Base-by-base conservation (phyloP, 2,329 filamentous ascomycete genomes). In the Davidsoniella neocaledoniae region DNA sequence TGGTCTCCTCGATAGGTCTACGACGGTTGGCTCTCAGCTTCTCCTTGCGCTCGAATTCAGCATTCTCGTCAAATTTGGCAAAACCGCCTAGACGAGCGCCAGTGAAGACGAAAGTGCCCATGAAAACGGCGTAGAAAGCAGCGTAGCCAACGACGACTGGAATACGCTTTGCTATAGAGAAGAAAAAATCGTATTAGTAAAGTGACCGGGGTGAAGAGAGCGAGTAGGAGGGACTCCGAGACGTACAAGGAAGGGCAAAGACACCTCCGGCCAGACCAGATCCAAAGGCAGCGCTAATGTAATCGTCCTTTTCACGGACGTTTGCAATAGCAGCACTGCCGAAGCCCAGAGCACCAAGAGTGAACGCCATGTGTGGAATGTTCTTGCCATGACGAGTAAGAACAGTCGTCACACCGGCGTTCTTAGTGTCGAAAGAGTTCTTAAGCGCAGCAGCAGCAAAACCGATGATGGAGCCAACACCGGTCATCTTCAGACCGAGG, bases 381-480 rank as follows among this genome's bases (percentile, higher is more conserved):
- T 81, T 81, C 60, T 80, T 71, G 56, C 87, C 88, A 51, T 79
- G 81, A 60, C 79, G 77, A 43, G 84, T 84, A 62, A 96, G 80
- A 60, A 94, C 74, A 57, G 84, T 83, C 70, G 81, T 77, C 54
- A 80, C 74, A 58, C 87, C 86, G 56, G 91, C 71, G 65, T 94
- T 94, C 63, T 77, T 74, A 70, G 79, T 87, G 50, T 81, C 74
- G 58, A 95, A 74, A 53, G 87, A 86, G 70, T 94, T 96, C 70
- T 88, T 84, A 56, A 94, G 73, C 50, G 83, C 81, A 46, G 86
- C 82, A 54, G 83, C 63, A 64, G 86, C 73, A 61, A 83, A 68
- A 58, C 87, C 87, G 53, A 75, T 74, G 53, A 69, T 68, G 60
- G 79, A 78, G 54, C 81, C 79, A 58, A 86, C 66, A 55, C 79